These are phyloP conservation scores for Daldinia sp. DNA, from an alignment of 2,329 filamentous ascomycete genomes.

Conservation along the genomic window DNA sequence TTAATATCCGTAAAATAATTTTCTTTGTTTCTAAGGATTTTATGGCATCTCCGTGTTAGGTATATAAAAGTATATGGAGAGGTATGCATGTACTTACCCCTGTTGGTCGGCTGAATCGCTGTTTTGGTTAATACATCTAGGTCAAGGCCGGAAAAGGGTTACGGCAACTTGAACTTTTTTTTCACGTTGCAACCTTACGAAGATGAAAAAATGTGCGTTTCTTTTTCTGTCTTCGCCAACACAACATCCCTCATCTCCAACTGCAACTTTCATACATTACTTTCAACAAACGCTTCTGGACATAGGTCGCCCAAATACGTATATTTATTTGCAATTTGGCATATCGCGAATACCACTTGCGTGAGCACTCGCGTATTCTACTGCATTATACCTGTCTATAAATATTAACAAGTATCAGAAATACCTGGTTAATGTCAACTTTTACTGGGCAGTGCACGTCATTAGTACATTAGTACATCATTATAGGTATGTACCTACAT, in stretches of 20 bases:
- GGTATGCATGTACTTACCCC: not conserved
- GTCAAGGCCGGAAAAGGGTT: conserved; percentile 22
- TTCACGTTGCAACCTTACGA: conserved; percentile 19
- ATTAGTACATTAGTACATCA: conserved; percentile 1
- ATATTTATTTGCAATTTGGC: conserved; percentile 28
- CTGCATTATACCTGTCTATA: conserved; percentile 13
- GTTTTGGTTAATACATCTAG: conserved; percentile 1
- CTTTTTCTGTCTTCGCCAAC: conserved; percentile 25
- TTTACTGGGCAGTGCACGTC: not conserved
- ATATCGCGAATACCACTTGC: conserved; percentile 31
- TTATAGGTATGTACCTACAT: not conserved
- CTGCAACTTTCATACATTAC: conserved; percentile 10
- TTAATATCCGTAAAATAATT: not conserved
- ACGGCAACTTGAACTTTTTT: conserved; percentile 18
- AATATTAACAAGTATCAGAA: not conserved
- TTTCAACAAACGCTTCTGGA: conserved; percentile 17
- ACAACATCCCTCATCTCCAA: conserved; percentile 19
- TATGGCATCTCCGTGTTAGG: not conserved
- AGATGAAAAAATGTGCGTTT: conserved; percentile 11
- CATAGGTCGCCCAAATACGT: conserved; percentile 15
- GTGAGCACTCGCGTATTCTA: conserved; percentile 24
- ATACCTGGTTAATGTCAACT: not conserved
- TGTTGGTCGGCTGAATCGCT: not conserved
- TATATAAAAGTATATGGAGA: not conserved
- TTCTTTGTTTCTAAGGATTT: not conserved